These are phyloP conservation scores for Thraustotheca clavata DNA, from an alignment of 352 stramenopile genomes.

Conservation along the genomic window DNA sequence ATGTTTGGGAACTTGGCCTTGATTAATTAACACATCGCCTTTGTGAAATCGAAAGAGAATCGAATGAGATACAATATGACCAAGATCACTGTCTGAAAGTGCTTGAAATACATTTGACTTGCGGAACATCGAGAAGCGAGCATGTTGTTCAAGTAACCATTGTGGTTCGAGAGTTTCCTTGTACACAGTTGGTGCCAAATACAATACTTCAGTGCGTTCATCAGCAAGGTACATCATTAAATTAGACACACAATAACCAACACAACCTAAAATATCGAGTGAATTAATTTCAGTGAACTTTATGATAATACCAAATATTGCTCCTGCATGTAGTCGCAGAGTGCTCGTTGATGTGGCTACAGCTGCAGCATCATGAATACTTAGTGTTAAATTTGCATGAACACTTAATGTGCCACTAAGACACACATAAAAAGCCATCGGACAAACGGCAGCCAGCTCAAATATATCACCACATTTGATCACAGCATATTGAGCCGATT, in stretches of 20 bases:
- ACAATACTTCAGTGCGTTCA: conserved; percentile 17
- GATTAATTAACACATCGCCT: conserved; percentile 8
- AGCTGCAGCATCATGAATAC: neutral
- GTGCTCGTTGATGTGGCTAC: conserved; percentile 16
- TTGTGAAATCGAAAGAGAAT: conserved; percentile 19
- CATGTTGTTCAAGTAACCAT: conserved; percentile 18
- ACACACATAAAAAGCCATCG: conserved; percentile 11
- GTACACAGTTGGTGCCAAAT: conserved; percentile 4
- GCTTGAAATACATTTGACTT: conserved; percentile 8
- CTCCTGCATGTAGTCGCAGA: neutral
- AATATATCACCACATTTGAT: conserved; percentile 12
- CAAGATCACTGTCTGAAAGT: conserved; percentile 14
- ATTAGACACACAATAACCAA: conserved; percentile 7
- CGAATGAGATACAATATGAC: conserved; percentile 16
- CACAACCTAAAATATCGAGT: neutral
- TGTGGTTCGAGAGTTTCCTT: conserved; percentile 13
- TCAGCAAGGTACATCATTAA: conserved; percentile 20
- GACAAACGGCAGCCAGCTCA: neutral
- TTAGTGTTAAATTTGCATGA: conserved; percentile 15
- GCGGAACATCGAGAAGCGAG: conserved; percentile 2
- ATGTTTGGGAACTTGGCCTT: neutral
- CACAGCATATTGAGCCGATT: neutral
- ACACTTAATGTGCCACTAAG: conserved; percentile 12
- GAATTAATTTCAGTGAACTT: neutral
- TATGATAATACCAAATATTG: conserved; percentile 5